Percentiles rank a stretch among this genome's conserved stretches.
phyloP scores from a whole-genome alignment of 2,329 filamentous ascomycete species.

The Penicillium sp. region DNA sequence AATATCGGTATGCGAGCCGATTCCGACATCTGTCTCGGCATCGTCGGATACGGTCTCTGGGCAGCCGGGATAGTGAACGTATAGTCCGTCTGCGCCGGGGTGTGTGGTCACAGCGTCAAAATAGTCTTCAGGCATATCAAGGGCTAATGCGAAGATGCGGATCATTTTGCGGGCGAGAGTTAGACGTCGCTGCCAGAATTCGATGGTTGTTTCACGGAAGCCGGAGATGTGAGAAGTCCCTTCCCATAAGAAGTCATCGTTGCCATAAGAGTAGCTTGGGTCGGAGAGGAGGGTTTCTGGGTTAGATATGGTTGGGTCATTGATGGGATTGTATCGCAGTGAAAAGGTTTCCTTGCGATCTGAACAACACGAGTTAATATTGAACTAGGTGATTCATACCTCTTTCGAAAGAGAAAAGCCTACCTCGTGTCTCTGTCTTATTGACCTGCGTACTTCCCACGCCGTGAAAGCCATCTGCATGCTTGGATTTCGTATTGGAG shows the following conservation, averaged over 20 bases:
- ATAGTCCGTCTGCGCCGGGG: conserved; percentile 53
- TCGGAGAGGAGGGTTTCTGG: conserved; percentile 50
- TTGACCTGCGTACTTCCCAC: conserved; percentile 37
- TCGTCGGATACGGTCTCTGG: conserved; percentile 34
- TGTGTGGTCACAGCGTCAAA: conserved; percentile 60
- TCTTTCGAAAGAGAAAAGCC: neutral
- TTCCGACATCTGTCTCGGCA: conserved; percentile 41
- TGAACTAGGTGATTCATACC: no score
- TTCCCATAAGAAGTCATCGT: conserved; percentile 59
- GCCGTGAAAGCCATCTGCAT: conserved; percentile 54
- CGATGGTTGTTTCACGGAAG: conserved; percentile 26
- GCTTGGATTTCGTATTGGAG: conserved; percentile 41
- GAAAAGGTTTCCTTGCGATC: conserved; percentile 58
- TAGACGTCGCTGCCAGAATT: conserved; percentile 39
- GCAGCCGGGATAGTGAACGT: conserved; percentile 52
- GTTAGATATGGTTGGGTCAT: conserved; percentile 53
- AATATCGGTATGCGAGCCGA: conserved; percentile 55
- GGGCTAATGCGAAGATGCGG: conserved; percentile 58
- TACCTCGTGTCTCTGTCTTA: conserved; percentile 37
- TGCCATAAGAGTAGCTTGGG: conserved; percentile 48
- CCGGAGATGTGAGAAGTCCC: conserved; percentile 52
- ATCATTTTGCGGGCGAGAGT: conserved; percentile 57
- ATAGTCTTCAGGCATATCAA: conserved; percentile 58
- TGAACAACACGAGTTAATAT: conserved; percentile 27
- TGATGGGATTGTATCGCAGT: conserved; percentile 57